Percentiles rank a stretch among this genome's conserved stretches.
Conservation (phyloP, 805 yeast species). For the Yamadazyma olivae region DNA sequence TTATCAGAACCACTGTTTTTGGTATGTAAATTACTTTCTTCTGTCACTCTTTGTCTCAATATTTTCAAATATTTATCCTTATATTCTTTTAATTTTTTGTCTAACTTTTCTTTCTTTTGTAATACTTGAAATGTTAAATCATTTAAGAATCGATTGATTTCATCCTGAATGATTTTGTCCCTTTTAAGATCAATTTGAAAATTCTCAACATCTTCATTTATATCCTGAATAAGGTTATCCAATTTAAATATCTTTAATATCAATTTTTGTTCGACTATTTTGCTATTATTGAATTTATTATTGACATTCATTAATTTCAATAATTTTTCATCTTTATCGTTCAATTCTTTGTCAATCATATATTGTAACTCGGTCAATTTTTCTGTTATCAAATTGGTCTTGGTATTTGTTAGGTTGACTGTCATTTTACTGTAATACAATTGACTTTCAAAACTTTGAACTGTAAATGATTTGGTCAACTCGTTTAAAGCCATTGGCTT, state of each 20-base stretch:
- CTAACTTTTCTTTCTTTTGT: constrained; percentile 28
- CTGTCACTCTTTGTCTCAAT: background rate
- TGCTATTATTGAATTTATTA: constrained; percentile 18
- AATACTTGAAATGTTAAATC: constrained; percentile 36
- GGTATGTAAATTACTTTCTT: background rate
- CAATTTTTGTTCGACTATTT: constrained; percentile 25
- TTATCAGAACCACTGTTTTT: background rate
- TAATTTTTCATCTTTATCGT: constrained; percentile 32
- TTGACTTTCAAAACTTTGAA: constrained; percentile 36
- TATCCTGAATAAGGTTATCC: constrained; percentile 31
- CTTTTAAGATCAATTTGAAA: constrained; percentile 21
- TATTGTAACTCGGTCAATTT: constrained; percentile 37
- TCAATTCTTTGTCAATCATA: constrained; percentile 35
- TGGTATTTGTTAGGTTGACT: constrained; percentile 28
- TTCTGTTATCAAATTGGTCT: constrained; percentile 34
- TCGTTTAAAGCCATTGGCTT: constrained; percentile 5
- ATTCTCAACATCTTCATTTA: constrained; percentile 10
- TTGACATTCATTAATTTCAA: constrained; percentile 22
- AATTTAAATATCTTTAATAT: constrained; percentile 28
- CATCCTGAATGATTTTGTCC: constrained; percentile 39
- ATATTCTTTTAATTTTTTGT: constrained; percentile 9
- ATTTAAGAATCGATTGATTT: constrained; percentile 35
- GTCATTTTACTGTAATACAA: constrained; percentile 34
- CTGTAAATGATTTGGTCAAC: constrained; percentile 9
- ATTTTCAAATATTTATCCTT: constrained; percentile 7